These are phyloP conservation scores for Tulasnella sp. DNA, from an alignment of 768 basidiomycete species.

Conservation along the genomic window DNA sequence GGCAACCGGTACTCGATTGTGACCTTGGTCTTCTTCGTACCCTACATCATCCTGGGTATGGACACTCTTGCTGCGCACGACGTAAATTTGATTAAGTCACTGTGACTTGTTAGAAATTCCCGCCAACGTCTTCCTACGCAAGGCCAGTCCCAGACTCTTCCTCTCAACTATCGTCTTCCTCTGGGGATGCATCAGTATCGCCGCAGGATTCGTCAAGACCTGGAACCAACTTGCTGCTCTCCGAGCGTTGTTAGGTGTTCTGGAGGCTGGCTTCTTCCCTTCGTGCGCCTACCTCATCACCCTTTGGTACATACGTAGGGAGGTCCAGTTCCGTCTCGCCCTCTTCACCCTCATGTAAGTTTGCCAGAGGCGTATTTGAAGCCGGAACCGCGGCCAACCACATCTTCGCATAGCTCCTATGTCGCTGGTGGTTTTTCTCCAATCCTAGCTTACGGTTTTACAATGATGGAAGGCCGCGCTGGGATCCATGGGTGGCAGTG, in stretches of 20 bases:
- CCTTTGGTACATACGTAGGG: slow-evolving; percentile 8
- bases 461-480: slow-evolving; percentile 20
- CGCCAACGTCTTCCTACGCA: slow-evolving; percentile 12
- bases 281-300: slow-evolving; percentile 4
- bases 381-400: not conserved
- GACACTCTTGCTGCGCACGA: not conserved
- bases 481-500: slow-evolving; percentile 60
- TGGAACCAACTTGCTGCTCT: slow-evolving; percentile 17
- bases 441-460: slow-evolving; percentile 25
- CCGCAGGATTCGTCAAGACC: slow-evolving; percentile 8
- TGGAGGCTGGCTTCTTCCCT: slow-evolving; percentile 17
- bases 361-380: not conserved
- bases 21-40: slow-evolving; percentile 16
- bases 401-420: not conserved
- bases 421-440: slow-evolving; percentile 13
- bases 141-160: not conserved
- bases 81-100: not conserved
- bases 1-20: slow-evolving; percentile 16
- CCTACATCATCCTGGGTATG: slow-evolving; percentile 17
- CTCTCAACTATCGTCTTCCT: not conserved
- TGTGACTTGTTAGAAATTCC: not conserved
- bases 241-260: slow-evolving; percentile 12
- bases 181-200: slow-evolving; percentile 13
- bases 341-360: slow-evolving; percentile 16
- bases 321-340: slow-evolving; percentile 11